These are phyloP conservation scores for Pseudocercospora eumusae DNA, from an alignment of 2,329 filamentous ascomycete species.

Conservation along the genomic window DNA sequence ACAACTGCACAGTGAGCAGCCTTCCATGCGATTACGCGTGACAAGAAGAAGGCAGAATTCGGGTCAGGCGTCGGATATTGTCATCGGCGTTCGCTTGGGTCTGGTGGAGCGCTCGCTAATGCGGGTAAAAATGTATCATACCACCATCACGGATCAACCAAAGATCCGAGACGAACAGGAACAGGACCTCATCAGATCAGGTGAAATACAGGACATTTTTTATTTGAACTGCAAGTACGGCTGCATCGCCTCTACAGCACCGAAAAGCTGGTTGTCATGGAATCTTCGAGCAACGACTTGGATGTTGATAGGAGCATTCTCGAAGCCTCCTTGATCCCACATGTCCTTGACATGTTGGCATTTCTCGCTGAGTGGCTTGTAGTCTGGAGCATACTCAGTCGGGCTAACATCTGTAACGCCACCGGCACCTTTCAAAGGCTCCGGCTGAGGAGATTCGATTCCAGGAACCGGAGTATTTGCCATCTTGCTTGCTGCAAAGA, in stretches of 20 bases:
- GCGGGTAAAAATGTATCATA: background rate
- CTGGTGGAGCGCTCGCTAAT: background rate
- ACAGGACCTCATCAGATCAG: background rate
- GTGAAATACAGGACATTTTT: background rate
- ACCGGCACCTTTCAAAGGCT: constrained; percentile 2
- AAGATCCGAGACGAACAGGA: no score
- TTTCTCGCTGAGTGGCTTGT: constrained; percentile 21
- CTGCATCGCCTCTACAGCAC: constrained; percentile 21
- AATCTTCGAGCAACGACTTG: constrained; percentile 24
- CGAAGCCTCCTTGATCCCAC: constrained; percentile 24
- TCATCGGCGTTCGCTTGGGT: background rate
- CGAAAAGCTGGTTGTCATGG: constrained; percentile 25
- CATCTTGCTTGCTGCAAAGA: constrained; percentile 4
- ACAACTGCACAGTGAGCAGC: background rate
- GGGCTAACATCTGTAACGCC: constrained; percentile 1
- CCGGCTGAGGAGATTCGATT: background rate
- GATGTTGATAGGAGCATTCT: constrained; percentile 25
- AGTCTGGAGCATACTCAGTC: constrained; percentile 15
- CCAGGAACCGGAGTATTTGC: background rate
- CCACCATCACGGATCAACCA: background rate
- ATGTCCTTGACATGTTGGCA: constrained; percentile 19
- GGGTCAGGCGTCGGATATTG: background rate
- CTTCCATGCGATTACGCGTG: background rate
- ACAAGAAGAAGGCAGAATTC: background rate
- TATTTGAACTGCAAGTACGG: constrained; percentile 18